Evolutionary conservation across 2,329 filamentous ascomycete species (phyloP).

Genomic region (Zasmidium citrigriseum): DNA sequence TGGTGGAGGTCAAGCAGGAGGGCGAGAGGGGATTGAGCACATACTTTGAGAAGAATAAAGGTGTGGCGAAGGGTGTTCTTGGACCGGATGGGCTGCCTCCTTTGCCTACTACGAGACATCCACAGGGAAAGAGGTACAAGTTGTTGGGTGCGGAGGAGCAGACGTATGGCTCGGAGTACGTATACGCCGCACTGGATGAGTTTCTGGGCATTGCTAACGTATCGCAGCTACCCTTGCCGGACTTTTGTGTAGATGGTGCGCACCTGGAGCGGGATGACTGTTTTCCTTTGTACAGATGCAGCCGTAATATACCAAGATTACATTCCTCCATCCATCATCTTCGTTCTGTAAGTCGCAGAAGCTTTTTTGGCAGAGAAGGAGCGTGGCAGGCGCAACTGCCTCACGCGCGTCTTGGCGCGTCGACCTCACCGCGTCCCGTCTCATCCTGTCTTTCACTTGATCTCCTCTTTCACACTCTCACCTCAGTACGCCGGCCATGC

Average conservation of each 20-base stretch:
- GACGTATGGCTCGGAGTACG: constrained; percentile 59
- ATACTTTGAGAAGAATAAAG: constrained; percentile 68
- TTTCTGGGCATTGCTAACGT: constrained; percentile 22
- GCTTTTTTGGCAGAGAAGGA: neutral
- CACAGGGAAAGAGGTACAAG: constrained; percentile 67
- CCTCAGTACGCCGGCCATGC: constrained; percentile 12
- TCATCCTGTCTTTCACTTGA: constrained; percentile 5
- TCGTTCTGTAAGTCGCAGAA: neutral
- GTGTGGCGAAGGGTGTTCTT: constrained; percentile 60
- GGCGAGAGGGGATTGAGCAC: constrained; percentile 72
- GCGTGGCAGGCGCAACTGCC: constrained; percentile 5
- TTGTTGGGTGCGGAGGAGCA: constrained; percentile 71
- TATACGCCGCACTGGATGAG: constrained; percentile 9
- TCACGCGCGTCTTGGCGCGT: neutral
- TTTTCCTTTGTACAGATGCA: constrained; percentile 16
- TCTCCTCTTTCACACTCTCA: constrained; percentile 2
- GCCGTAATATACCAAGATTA: neutral
- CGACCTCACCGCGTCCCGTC: neutral
- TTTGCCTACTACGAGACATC: constrained; percentile 71
- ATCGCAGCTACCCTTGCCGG: constrained; percentile 47
- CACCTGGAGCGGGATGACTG: neutral
- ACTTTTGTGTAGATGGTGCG: constrained; percentile 37
- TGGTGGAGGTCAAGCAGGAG: constrained; percentile 75
- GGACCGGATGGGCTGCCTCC: constrained; percentile 81
- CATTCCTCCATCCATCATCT: neutral